Evolutionary conservation across 2,329 filamentous ascomycete genomes (phyloP), one percentile per base, ranked within the genome.

Genomic region (Sarocladium kiliense): DNA sequence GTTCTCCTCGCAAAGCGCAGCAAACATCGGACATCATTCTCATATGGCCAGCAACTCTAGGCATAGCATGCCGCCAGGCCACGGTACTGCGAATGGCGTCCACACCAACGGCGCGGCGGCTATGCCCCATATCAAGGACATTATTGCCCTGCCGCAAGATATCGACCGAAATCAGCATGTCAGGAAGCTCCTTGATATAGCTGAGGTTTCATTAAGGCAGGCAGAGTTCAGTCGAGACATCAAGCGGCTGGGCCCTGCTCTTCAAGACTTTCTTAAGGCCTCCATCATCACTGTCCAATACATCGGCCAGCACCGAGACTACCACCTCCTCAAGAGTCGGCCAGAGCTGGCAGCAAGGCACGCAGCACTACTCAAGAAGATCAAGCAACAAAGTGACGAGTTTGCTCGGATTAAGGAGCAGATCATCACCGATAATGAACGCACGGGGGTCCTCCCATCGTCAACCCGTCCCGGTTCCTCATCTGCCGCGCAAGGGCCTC

Each of bases 221-320:
- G 86, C 89, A 36, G 80, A 84, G 59, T 81, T 79, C 54, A 75
- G 78, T 56, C 76, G 85, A 57, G 80, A 81, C 58, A 87, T 88
- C 70, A 75, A 81, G 25, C 77, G 84, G 34, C 82, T 85, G 3
- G 91, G 94, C 65, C 70, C 84, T 36, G 92, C 92, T 2, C 87
- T 96, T 55, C 82, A 88, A 60, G 89, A 96, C 58, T 97, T 93
- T 65, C 80, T 97, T 56, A 83, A 87, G 59, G 89, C 92, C 11
- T 91, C 82, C 57, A 85, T 91, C 56, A 87, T 97, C 55, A 81
- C 88, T 14, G 79, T 91, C 53, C 85, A 93, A 55, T 75, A 86
- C 41, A 86, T 97, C 25, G 88, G 89, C 2, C 78, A 78, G 34
- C 91, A 96, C 67, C 83, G 81, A 56, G 89, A 93, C 58, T 95